Evolutionary conservation across 2,329 filamentous ascomycete species (phyloP), one percentile per base, ranked within the genome.

Genomic region (Xylariaceae sp.): DNA sequence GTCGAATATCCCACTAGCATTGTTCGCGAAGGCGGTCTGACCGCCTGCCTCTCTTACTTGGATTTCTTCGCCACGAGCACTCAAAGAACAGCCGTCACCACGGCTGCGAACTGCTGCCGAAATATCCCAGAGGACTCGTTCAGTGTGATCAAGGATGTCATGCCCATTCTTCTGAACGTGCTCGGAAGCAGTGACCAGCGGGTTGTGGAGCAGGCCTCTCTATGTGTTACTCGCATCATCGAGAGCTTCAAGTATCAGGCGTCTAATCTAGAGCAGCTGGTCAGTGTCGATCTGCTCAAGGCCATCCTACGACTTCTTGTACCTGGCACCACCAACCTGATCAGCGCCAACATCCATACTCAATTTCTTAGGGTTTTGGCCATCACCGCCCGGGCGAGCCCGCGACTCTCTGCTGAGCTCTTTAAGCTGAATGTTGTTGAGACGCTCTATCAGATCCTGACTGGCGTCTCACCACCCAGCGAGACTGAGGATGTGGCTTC

Each of bases 51-150:
- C 44, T 93, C 86, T 0, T 96, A 92, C 55, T 74, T 98, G 37
- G 92, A 98, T 56, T 98, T 98, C 62, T 98, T 98, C 52, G 83
- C 90, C 12, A 98, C 92, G 0, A 92, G 90, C 58, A 96, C 92
- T 2, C 92, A 98, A 60, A 78, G 92, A 45, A 95, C 90, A 11
- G 92, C 92, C 5, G 92, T 98, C 6, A 96, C 89, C 3, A 98
- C 90, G 10, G 92, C 93, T 8, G 93, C 92, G 36, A 98, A 98
- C 55, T 98, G 92, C 64, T 98, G 93, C 58, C 84, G 92, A 43
- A 95, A 95, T 54, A 92, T 98, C 13, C 86, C 89, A 2, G 83
- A 90, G 49, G 92, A 96, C 51, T 93, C 87, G 0, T 98, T 98
- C 53, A 69, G 79, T 1, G 89, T 93, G 8, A 84, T 98, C 31